Conservation (phyloP, 2,329 filamentous ascomycete genomes). For the Penicillium sp. region DNA sequence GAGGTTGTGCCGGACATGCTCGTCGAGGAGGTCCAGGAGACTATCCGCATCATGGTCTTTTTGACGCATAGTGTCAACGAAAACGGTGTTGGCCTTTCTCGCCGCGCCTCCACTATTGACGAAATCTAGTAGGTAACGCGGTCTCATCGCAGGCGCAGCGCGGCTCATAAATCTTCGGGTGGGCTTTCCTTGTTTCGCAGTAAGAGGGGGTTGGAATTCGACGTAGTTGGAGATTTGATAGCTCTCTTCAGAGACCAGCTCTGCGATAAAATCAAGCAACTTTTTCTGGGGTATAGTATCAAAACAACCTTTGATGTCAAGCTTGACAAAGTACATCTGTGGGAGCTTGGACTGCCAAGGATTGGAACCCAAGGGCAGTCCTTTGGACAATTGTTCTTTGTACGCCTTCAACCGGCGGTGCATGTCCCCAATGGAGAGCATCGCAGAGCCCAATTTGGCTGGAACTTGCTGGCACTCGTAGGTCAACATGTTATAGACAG, state of each 20-base stretch:
- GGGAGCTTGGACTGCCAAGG: slow-evolving; percentile 14
- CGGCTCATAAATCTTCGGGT: slow-evolving; percentile 51
- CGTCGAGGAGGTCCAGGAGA: slow-evolving; percentile 66
- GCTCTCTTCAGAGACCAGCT: slow-evolving; percentile 53
- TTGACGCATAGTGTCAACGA: slow-evolving; percentile 66
- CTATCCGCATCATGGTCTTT: slow-evolving; percentile 55
- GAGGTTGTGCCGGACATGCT: slow-evolving; percentile 82
- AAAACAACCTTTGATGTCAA: slow-evolving; percentile 89
- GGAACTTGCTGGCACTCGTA: slow-evolving; percentile 66
- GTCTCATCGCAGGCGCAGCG: slow-evolving; percentile 47
- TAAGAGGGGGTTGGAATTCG: slow-evolving; percentile 56
- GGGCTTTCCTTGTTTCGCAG: slow-evolving; percentile 22
- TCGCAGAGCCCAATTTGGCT: slow-evolving; percentile 67
- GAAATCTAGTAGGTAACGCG: slow-evolving; percentile 45
- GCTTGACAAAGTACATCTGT: slow-evolving; percentile 82
- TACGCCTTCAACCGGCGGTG: slow-evolving; percentile 71
- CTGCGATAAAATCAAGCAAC: slow-evolving; percentile 64
- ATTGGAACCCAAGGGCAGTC: not conserved
- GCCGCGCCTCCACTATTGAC: slow-evolving; percentile 35
- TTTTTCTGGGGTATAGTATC: slow-evolving; percentile 87
- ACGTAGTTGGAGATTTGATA: slow-evolving; percentile 75
- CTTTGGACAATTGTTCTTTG: slow-evolving; percentile 41
- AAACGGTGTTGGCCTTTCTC: slow-evolving; percentile 66
- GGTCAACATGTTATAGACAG: slow-evolving; percentile 72
- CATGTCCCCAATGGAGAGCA: slow-evolving; percentile 80